phyloP scores from a whole-genome alignment of 768 basidiomycete species.

The Agaricus blazei region DNA sequence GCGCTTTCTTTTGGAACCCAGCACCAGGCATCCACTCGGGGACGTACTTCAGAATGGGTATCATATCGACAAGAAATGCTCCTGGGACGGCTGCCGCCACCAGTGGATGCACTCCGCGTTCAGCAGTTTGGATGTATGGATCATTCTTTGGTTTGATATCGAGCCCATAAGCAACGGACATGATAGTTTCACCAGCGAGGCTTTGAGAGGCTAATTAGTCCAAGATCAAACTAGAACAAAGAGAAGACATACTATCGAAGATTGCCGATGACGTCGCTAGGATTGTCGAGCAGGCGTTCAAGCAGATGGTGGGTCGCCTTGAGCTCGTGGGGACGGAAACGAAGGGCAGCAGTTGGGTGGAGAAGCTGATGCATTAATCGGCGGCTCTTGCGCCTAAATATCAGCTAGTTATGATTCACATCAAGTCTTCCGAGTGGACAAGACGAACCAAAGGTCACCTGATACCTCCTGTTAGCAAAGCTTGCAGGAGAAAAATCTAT shows the following conservation, averaged over 20 bases:
- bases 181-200: constrained; percentile 26
- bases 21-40: constrained; percentile 29
- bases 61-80: constrained; percentile 24
- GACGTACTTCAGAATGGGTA: constrained; percentile 23
- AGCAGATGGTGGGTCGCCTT: constrained; percentile 24
- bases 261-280: constrained; percentile 8
- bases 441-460: constrained; percentile 17
- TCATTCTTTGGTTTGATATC: constrained; percentile 24
- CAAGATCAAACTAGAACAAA: background rate
- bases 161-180: constrained; percentile 30
- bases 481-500: background rate
- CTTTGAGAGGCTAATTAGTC: constrained; percentile 16
- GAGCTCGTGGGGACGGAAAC: constrained; percentile 20
- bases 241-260: background rate
- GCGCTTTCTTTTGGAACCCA: constrained; percentile 31
- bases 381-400: constrained; percentile 26
- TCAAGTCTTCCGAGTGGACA: background rate
- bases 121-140: constrained; percentile 23
- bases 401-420: background rate
- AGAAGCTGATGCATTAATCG: constrained; percentile 26
- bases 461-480: background rate
- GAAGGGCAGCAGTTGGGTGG: constrained; percentile 18
- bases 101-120: constrained; percentile 17
- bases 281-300: constrained; percentile 21
- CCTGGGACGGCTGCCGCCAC: constrained; percentile 22